phyloP scores from a whole-genome alignment of 192 early-diverging fungal genomes.

The Linnemannia zychae region DNA sequence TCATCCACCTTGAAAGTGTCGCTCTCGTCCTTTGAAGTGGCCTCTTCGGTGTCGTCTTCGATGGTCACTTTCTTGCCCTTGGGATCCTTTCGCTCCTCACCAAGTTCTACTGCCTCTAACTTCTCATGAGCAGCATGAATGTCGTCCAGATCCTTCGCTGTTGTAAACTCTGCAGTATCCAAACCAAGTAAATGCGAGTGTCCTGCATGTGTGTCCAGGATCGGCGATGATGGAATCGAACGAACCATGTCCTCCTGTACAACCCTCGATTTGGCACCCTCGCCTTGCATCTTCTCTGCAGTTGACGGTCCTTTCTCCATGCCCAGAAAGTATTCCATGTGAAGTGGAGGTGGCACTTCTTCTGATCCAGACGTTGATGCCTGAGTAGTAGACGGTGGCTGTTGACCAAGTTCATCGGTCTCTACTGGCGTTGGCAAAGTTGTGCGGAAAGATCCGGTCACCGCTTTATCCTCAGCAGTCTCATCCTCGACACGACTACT shows the following conservation, averaged over 20 bases:
- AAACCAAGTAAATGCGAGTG: neutral
- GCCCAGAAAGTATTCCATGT: slow-evolving; percentile 38
- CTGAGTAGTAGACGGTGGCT: neutral
- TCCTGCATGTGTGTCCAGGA: neutral
- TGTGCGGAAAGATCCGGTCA: neutral
- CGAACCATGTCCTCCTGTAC: slow-evolving; percentile 38
- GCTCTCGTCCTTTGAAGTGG: neutral
- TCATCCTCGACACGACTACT: slow-evolving; percentile 38
- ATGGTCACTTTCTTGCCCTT: slow-evolving; percentile 4
- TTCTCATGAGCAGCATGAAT: slow-evolving; percentile 12
- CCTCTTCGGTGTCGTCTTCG: neutral
- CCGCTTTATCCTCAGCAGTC: neutral
- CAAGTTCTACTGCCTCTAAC: neutral
- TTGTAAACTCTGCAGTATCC: neutral
- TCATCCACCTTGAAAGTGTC: neutral
- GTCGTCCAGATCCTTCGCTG: neutral
- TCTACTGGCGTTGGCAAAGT: neutral
- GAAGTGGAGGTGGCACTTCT: slow-evolving; percentile 2
- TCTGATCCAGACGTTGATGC: neutral
- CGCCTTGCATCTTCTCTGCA: slow-evolving; percentile 13
- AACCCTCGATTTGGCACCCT: slow-evolving; percentile 26
- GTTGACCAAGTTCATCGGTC: neutral
- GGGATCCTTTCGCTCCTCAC: neutral
- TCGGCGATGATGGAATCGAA: slow-evolving; percentile 14
- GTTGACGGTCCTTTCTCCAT: slow-evolving; percentile 22